Evolutionary conservation across 148 eudicot species (phyloP), one percentile per base, ranked within the genome.

Genomic region (Chenopodium suecicum): DNA sequence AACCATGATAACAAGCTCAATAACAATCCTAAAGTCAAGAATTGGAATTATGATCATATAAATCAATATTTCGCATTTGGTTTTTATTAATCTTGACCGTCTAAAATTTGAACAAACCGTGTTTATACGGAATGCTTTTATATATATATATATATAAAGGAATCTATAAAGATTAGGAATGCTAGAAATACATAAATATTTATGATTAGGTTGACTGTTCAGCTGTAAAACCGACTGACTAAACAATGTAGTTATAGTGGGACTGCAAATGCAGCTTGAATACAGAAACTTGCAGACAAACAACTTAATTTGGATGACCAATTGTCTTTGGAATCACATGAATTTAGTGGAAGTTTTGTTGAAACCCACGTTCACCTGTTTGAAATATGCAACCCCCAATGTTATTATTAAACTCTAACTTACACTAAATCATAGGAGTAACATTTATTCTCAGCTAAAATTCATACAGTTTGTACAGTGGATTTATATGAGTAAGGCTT

Each of bases 321-420:
- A 44, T 74, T 80, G 80, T 83, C 71, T 79, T 75, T 75, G 79
- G 73, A 54, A 44, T 79, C 80, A 83, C 70, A 79, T 83, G 78
- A 83, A 68, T 34, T 64, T 58, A 48, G 63, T 60, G 64, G 73
- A 54, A 16, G 68, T 63, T 65, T 74, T 27, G 75, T 66, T 83
- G 73, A 79, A 47, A 78, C 78, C 78, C 85, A 50, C 64, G 82
- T 83, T 72, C 78, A 83, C 54, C 78, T 66, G 46, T 37, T 78
- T 73, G 14, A 68, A 34, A 67, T 3, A 17, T 19, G 23, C 20
- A 60, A 70, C 31, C 64, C 37, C 67, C 25, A 69, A 50, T 48
- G 5, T n/a, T 12, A 48, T 70, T 73, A 73, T 41, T 25, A 48
- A 23, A 72, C 27, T 44, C 31, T 67, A 66, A 65, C 47, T 41